These are phyloP conservation scores for Vitis hybrid DNA, from an alignment of 177 flowering plant genomes.

Conservation along the genomic window DNA sequence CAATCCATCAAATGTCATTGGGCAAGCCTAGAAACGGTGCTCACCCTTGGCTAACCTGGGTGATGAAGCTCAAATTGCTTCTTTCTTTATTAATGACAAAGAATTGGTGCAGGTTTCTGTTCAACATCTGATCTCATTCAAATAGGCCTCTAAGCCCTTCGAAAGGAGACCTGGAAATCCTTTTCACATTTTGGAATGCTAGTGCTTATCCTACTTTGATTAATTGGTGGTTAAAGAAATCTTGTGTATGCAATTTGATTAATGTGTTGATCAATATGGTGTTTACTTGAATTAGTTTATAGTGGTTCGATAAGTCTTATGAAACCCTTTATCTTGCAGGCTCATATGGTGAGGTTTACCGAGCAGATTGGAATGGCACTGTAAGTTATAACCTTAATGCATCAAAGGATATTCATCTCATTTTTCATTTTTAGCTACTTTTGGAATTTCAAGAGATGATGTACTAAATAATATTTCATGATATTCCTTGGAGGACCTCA, in stretches of 20 bases:
- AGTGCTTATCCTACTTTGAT: neutral
- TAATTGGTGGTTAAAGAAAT: neutral
- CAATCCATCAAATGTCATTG: no score
- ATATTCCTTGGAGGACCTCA: neutral
- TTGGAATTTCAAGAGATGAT: neutral
- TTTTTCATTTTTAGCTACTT: neutral
- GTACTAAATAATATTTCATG: neutral
- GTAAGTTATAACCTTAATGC: slow-evolving; percentile 48
- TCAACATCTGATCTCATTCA: no score
- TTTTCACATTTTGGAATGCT: no score
- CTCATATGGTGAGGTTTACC: slow-evolving; percentile 97
- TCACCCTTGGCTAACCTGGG: no score
- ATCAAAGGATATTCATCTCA: neutral
- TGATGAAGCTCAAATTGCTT: no score
- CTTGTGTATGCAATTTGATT: neutral
- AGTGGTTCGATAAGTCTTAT: neutral
- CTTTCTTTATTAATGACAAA: no score
- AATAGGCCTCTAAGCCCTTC: no score
- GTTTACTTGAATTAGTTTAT: slow-evolving; percentile 1
- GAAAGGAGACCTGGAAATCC: no score
- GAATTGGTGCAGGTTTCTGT: no score
- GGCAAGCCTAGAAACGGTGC: no score
- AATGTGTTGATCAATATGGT: neutral
- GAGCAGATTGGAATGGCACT: slow-evolving; percentile 94
- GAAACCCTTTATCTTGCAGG: slow-evolving; percentile 46